Percentiles rank a stretch among this genome's conserved stretches.
phyloP scores from a whole-genome alignment of 768 basidiomycete species.

The Mycena rebaudengoi region DNA sequence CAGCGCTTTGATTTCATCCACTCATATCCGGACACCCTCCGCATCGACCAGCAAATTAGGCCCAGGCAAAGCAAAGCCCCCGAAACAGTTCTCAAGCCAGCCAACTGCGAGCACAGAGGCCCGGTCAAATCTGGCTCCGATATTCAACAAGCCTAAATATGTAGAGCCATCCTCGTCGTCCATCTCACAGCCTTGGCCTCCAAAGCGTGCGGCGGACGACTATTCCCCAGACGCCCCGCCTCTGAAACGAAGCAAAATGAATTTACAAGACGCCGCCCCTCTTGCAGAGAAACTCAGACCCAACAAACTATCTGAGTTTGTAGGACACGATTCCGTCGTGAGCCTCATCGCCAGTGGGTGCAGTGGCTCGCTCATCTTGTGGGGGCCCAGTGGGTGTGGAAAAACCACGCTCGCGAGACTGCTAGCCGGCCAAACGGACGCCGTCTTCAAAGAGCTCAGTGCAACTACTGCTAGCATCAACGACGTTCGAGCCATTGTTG shows the following conservation, averaged over 20 bases:
- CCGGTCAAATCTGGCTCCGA: conserved; percentile 26
- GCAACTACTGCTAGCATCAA: conserved; percentile 75
- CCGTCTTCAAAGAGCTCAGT: conserved; percentile 78
- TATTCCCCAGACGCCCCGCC: conserved; percentile 17
- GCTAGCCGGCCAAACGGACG: conserved; percentile 65
- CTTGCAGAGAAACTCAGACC: conserved; percentile 82
- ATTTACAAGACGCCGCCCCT: conserved; percentile 52
- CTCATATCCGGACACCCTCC: conserved; percentile 22
- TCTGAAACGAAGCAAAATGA: conserved; percentile 33
- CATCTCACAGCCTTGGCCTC: conserved; percentile 1
- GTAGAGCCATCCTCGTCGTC: conserved; percentile 12
- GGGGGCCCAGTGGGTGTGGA: conserved; percentile 84
- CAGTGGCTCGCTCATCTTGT: conserved; percentile 70
- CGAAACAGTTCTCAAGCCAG: conserved; percentile 12
- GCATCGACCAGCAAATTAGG: conserved; percentile 31
- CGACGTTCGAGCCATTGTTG: conserved; percentile 77
- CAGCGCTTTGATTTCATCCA: conserved; percentile 2
- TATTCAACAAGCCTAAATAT: conserved; percentile 30
- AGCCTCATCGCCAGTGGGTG: conserved; percentile 56
- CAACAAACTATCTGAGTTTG: conserved; percentile 64
- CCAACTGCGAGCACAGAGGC: not conserved
- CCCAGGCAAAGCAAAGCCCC: not conserved
- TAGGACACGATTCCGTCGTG: conserved; percentile 61
- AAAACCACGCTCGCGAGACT: conserved; percentile 83
- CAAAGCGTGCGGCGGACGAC: conserved; percentile 12